Base-by-base conservation (phyloP, 2,329 filamentous ascomycete genomes). In the Rachicladosporium sp. region DNA sequence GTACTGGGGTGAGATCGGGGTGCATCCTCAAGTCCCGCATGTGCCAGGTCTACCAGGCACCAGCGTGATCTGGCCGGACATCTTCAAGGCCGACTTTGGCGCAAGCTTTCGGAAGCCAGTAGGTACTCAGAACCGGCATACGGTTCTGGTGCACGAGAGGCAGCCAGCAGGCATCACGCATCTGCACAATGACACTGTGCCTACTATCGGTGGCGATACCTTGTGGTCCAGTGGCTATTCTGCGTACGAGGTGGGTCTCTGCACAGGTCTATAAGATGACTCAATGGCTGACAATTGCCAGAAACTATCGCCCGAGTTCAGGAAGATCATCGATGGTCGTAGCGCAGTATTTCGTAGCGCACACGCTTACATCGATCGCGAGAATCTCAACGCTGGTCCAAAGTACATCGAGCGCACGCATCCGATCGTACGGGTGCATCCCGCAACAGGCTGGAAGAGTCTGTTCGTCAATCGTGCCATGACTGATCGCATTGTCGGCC, bases 361-460 rank as follows among this genome's bases (percentile, higher is more conserved):
- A 0, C 79, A 84, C 51, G 60, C 69, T 0, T 84, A 84, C 49
- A 67, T 84, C 0, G 78, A 82, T 57, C 74, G 78, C 6, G 63
- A 76, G 4, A 55, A 78, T 38, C 74, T 75, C 0, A 67, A 67
- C 9, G 66, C 69, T 0, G 80, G 80, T 0, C 80, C 78, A 0
- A 74, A 78, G 58, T 69, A 68, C 49, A 61, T 85, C n/a, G 79
- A 83, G 58, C 70, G 80, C 5, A 63, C 70, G 7, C 80, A 84
- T 53, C 79, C 80, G 0, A 56, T 85, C 7, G 80, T 85, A 2
- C 69, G 80, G 3, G 74, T 80, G 0, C 80, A 85, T 52, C 80
- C 80, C 0, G 79, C 75, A 0, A 85, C 80, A 0, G 80, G 80
- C 1, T 84, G 80, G 80, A 85, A 83, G 57, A 68, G 77, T 0